Base-by-base conservation (phyloP, 139 green algal genomes). In the Micractinium sp. region DNA sequence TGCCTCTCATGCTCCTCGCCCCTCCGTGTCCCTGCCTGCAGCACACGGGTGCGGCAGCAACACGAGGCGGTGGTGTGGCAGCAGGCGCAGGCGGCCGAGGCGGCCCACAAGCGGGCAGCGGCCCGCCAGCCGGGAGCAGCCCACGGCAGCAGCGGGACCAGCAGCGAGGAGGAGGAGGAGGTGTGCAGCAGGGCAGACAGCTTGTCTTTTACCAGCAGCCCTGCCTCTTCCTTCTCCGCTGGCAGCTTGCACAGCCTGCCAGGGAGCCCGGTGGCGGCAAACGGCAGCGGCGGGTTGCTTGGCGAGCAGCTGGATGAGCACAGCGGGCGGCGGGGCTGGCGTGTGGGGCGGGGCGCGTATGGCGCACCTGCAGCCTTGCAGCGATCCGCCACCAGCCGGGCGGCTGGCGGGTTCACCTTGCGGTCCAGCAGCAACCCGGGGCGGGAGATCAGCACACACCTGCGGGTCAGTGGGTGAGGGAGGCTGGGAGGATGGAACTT, bases 401-500 rank as follows among this genome's bases (percentile, higher is more conserved):
- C 33, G 29, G 27, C 61, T 3, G 82, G 67, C 27, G 41, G 41
- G 3, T 74, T 87, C 41, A 38, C 38, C 0, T 25, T 80, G 38
- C 36, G 27, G 35, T 15, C 61, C 83, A 80, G 85, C 83, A 47
- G 85, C 85, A 56, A n/a, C 0, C 85, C 85, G 1, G 47, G 41
- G 0, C 29, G 85, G 19, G 85, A 89, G 73, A 83, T 83, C 73
- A 82, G 85, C 73, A 89, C 73, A 9, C 85, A 89, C 85, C 85
- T 85, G 25, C 63, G 82, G 82, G 82, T 87, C 61, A 61, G 63
- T 20, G 2, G 56, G 19, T 31, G 81, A n/a, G 63, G 63, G 63
- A 71, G 14, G 63, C 63, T 71, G 63, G 63, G 22, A 71, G 22
- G 63, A 12, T 27, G 3, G 63, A 3, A 71, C 12, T 23, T 29